Conservation (phyloP, 2,329 filamentous ascomycete species). For the Talaromyces piceae region DNA sequence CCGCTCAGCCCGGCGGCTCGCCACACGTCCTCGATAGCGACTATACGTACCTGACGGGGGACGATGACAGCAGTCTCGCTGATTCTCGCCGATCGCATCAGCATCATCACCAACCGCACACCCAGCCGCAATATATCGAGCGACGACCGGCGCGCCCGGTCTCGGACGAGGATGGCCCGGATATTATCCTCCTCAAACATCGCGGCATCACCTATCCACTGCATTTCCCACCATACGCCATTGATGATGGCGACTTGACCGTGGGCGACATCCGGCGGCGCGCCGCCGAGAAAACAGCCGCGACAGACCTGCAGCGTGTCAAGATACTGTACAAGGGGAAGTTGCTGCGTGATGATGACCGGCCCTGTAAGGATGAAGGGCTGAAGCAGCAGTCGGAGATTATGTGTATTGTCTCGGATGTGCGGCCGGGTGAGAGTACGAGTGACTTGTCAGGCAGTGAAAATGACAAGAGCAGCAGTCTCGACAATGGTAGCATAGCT, state of each 20-base stretch:
- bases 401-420: slow-evolving; percentile 39
- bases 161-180: slow-evolving; percentile 31
- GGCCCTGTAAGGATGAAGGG: slow-evolving; percentile 35
- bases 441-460: slow-evolving; percentile 28
- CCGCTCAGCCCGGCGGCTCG: slow-evolving; percentile 12
- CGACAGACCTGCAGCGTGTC: slow-evolving; percentile 30
- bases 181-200: slow-evolving; percentile 38
- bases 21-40: slow-evolving; percentile 31
- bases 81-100: neutral
- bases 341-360: slow-evolving; percentile 34
- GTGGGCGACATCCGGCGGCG: slow-evolving; percentile 35
- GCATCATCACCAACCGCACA: slow-evolving; percentile 1
- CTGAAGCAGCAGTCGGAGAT: slow-evolving; percentile 44
- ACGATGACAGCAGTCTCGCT: slow-evolving; percentile 23
- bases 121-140: slow-evolving; percentile 8
- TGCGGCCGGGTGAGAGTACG: slow-evolving; percentile 21
- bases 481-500: slow-evolving; percentile 2
- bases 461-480: slow-evolving; percentile 13
- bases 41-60: slow-evolving; percentile 33
- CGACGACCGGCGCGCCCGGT: slow-evolving; percentile 12
- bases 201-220: slow-evolving; percentile 35
- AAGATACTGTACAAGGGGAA: slow-evolving; percentile 42
- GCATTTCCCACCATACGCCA: slow-evolving; percentile 40
- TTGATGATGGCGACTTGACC: slow-evolving; percentile 38
- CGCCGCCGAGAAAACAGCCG: slow-evolving; percentile 32